These are phyloP conservation scores for Lachnum nothofagi DNA, from an alignment of 2,329 filamentous ascomycete genomes.

Conservation along the genomic window DNA sequence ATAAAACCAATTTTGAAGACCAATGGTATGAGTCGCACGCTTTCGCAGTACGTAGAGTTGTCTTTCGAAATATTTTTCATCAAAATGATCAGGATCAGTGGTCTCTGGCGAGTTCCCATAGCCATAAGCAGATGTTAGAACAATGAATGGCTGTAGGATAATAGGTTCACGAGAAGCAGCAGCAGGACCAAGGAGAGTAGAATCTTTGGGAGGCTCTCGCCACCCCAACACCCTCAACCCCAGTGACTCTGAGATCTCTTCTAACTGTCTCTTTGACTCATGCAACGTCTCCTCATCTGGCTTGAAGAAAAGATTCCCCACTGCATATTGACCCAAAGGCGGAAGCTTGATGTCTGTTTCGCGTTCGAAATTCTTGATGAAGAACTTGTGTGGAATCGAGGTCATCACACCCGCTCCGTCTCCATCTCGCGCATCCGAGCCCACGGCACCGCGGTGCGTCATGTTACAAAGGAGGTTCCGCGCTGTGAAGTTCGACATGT, in stretches of 20 bases:
- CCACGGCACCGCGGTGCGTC: slow-evolving; percentile 98
- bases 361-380: slow-evolving; percentile 94
- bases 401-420: slow-evolving; percentile 99
- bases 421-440: slow-evolving; percentile 94
- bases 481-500: slow-evolving; percentile 47
- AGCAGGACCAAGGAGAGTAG: slow-evolving; percentile 84
- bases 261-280: slow-evolving; percentile 87
- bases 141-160: slow-evolving; percentile 93
- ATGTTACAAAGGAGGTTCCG: slow-evolving; percentile 97
- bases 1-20: slow-evolving; percentile 98
- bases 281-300: slow-evolving; percentile 84
- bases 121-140: slow-evolving; percentile 80
- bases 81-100: slow-evolving; percentile 74
- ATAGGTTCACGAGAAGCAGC: slow-evolving; percentile 90
- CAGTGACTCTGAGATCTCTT: slow-evolving; percentile 83
- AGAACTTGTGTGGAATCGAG: slow-evolving; percentile 96
- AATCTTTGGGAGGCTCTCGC: slow-evolving; percentile 93
- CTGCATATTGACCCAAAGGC: slow-evolving; percentile 86
- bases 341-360: slow-evolving; percentile 86
- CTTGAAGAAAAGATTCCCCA: slow-evolving; percentile 98
- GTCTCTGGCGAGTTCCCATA: slow-evolving; percentile 70
- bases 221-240: slow-evolving; percentile 89
- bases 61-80: slow-evolving; percentile 81
- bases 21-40: slow-evolving; percentile 88
- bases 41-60: slow-evolving; percentile 94